Evolutionary conservation across 179 eudicot species (phyloP).

Genomic region (Heliamphora pulchella): DNA sequence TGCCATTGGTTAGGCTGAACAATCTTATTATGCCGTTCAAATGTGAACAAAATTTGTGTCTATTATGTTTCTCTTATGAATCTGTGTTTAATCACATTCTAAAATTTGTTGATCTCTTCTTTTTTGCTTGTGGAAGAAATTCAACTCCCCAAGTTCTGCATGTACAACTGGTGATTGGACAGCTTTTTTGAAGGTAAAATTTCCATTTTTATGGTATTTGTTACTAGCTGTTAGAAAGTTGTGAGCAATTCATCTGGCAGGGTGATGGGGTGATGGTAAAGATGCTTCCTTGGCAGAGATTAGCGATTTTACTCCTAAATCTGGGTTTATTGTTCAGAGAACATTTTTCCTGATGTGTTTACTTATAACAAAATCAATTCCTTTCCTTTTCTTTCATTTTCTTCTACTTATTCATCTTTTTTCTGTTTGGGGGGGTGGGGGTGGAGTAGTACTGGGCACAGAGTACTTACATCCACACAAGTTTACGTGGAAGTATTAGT

Average conservation of each 20-base stretch:
- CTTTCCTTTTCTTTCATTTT: neutral
- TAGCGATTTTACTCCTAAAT: neutral
- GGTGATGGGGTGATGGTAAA: neutral
- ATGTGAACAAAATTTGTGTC: neutral
- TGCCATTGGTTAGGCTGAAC: neutral
- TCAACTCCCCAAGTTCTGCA: slow-evolving; percentile 88
- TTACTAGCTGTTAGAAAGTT: neutral
- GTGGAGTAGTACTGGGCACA: neutral
- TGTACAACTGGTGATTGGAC: slow-evolving; percentile 87
- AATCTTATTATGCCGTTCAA: neutral
- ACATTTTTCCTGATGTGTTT: neutral
- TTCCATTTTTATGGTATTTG: neutral
- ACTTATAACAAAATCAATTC: neutral
- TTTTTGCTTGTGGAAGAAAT: slow-evolving; percentile 51
- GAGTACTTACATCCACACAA: neutral
- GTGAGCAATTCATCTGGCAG: neutral
- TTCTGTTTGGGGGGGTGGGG: neutral
- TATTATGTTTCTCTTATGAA: neutral
- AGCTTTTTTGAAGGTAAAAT: slow-evolving; percentile 71
- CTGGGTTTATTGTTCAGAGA: neutral
- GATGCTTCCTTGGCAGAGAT: neutral
- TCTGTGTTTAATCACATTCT: neutral
- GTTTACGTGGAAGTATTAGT: too few species aligned
- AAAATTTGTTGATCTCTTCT: neutral
- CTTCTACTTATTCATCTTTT: neutral